A percentile compares a stretch with the other conserved stretches of the same genome.
These are phyloP conservation scores for Entomortierella lignicola DNA, from an alignment of 192 early-diverging fungal genomes.

Conservation along the genomic window DNA sequence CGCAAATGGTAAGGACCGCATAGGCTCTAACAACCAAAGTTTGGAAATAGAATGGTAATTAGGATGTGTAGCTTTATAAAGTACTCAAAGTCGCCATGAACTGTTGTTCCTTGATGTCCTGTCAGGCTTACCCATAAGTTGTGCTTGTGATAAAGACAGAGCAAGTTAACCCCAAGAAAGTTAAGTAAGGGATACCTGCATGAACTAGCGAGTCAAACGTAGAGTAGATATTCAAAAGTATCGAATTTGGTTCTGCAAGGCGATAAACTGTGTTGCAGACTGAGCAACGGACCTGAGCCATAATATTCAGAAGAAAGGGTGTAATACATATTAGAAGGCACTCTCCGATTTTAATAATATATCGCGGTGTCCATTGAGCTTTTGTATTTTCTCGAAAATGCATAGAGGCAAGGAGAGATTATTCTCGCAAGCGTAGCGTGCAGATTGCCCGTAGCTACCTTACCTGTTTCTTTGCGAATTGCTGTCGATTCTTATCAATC, in stretches of 20 bases:
- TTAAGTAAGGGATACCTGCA: conserved; percentile 70
- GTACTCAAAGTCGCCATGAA: too few species aligned
- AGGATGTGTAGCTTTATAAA: neutral
- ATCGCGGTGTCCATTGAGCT: too few species aligned
- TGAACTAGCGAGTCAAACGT: conserved; percentile 65
- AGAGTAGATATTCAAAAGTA: conserved; percentile 61
- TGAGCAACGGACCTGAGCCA: conserved; percentile 75
- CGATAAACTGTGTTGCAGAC: conserved; percentile 75
- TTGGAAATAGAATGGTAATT: neutral
- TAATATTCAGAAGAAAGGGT: neutral
- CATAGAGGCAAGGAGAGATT: too few species aligned
- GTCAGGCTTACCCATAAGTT: conserved; percentile 65
- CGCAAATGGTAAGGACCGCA: conserved; percentile 74
- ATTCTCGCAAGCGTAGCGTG: too few species aligned
- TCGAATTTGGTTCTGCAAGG: conserved; percentile 65
- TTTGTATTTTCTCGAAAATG: too few species aligned
- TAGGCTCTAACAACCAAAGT: too few species aligned
- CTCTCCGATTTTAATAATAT: neutral
- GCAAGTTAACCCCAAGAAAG: conserved; percentile 69
- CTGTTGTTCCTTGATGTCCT: too few species aligned
- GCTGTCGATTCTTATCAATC: conserved; percentile 77
- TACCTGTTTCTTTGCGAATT: conserved; percentile 60
- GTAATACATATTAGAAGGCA: neutral
- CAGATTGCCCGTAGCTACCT: neutral
- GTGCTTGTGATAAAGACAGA: conserved; percentile 72